Evolutionary conservation across 2,329 filamentous ascomycete species (phyloP).

Genomic region (Neurospora sp.): DNA sequence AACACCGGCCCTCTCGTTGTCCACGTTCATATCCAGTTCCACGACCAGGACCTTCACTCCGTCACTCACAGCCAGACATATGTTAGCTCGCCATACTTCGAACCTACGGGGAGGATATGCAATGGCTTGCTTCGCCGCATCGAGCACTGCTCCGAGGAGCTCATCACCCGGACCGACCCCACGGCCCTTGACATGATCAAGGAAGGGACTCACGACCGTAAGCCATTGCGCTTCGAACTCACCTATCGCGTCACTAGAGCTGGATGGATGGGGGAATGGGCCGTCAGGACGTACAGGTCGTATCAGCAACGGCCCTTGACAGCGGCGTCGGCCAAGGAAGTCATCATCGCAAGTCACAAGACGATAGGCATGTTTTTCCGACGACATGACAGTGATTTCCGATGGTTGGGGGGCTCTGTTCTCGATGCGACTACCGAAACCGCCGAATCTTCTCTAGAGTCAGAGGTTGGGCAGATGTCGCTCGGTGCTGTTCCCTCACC

Average conservation of each 20-base stretch:
- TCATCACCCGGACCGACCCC: conserved; percentile 43
- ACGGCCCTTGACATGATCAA: conserved; percentile 30
- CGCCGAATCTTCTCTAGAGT: conserved; percentile 30
- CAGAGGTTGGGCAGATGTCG: conserved; percentile 31
- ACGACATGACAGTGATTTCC: conserved; percentile 39
- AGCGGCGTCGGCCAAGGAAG: conserved; percentile 33
- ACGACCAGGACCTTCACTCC: conserved; percentile 30
- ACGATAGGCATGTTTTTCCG: conserved; percentile 41
- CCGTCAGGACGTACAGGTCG: conserved; percentile 36
- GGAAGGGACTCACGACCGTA: conserved; percentile 22
- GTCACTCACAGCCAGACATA: conserved; percentile 34
- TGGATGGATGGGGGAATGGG: conserved; percentile 28
- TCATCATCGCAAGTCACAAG: conserved; percentile 38
- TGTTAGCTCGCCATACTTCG: conserved; percentile 33
- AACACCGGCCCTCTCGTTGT: conserved; percentile 25
- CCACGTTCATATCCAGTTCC: conserved; percentile 35
- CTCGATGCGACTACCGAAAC: conserved; percentile 27
- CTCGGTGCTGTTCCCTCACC: conserved; percentile 36
- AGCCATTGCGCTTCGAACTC: conserved; percentile 38
- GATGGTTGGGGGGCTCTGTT: conserved; percentile 35
- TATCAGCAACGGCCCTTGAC: conserved; percentile 39
- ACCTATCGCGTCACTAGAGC: conserved; percentile 34
- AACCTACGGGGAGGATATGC: conserved; percentile 36
- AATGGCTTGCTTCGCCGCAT: conserved; percentile 39
- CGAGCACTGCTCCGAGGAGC: conserved; percentile 40